Evolutionary conservation across 176 grass and related monocot genomes (phyloP).

Genomic region (Musa acuminata): DNA sequence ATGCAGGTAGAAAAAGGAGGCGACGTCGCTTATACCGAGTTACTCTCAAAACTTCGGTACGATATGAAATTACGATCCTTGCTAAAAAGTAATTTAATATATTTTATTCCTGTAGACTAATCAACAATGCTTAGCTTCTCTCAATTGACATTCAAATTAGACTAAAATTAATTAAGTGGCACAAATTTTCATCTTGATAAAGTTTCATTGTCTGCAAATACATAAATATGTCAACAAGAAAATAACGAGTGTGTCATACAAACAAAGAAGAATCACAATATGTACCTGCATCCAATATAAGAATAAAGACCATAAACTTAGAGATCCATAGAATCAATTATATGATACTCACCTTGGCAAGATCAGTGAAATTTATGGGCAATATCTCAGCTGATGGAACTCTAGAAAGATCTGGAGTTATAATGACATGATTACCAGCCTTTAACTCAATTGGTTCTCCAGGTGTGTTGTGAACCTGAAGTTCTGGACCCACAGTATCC

Average conservation of each 20-base stretch:
- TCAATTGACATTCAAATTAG: no score
- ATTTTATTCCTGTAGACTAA: no score
- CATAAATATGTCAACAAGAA: no score
- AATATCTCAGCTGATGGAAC: constrained; percentile 53
- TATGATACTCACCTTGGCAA: constrained; percentile 61
- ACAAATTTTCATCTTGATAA: not conserved
- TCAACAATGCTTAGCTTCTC: no score
- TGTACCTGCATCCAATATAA: not conserved
- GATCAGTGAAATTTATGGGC: constrained; percentile 67
- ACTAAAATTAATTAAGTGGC: no score
- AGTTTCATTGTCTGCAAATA: no score
- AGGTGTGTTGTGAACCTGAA: constrained; percentile 78
- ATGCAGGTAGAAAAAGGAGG: no score
- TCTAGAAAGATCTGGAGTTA: constrained; percentile 71
- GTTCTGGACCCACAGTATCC: constrained; percentile 93
- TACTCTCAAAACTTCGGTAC: no score
- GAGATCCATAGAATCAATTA: not conserved
- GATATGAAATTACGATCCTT: no score
- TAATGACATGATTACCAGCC: constrained; percentile 57
- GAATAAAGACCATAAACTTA: not conserved
- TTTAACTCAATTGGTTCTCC: constrained; percentile 59
- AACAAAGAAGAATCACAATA: not conserved
- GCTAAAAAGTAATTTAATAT: no score
- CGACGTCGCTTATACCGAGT: no score
- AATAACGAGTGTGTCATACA: not conserved